A percentile compares a stretch with the other conserved stretches of the same genome.
Evolutionary conservation across 2,329 filamentous ascomycete species (phyloP).

Genomic region (Sarocladiaceae sp.): DNA sequence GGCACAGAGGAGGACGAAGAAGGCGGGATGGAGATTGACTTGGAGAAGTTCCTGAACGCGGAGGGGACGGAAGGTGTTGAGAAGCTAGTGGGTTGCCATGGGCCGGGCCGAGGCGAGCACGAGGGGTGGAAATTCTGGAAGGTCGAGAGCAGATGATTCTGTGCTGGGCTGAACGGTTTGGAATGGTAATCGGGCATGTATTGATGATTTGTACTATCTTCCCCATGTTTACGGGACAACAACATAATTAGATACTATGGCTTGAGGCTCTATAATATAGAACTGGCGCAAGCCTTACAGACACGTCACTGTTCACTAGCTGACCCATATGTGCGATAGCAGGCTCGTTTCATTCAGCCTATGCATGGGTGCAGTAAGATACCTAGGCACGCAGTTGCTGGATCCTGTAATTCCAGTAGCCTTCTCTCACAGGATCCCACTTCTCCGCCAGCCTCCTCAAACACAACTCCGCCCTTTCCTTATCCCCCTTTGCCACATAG

Average conservation of each 20-base stretch:
- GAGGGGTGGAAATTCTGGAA: conserved; percentile 88
- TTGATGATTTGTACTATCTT: background rate
- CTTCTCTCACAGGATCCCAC: conserved; percentile 85
- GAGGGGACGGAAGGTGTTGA: conserved; percentile 82
- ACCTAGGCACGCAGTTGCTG: conserved; percentile 17
- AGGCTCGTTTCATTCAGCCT: no score
- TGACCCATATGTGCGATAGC: no score
- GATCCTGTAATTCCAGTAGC: conserved; percentile 74
- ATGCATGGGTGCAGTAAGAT: background rate
- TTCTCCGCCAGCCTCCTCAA: conserved; percentile 69
- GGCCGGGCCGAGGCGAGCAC: conserved; percentile 54
- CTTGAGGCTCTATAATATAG: no score
- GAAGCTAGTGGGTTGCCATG: conserved; percentile 73
- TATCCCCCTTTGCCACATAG: conserved; percentile 50
- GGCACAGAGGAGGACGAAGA: conserved; percentile 70
- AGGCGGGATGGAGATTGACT: conserved; percentile 86
- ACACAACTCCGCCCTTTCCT: conserved; percentile 59
- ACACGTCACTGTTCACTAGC: no score
- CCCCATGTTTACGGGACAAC: conserved; percentile 1
- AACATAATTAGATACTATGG: no score
- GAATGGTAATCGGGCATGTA: background rate
- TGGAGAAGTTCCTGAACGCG: conserved; percentile 75
- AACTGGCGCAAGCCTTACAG: no score
- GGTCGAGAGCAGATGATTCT: conserved; percentile 39
- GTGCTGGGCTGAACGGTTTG: background rate